Percentiles rank a stretch among this genome's conserved stretches.
These are phyloP conservation scores for Aegilops speltoides DNA, from an alignment of 176 grass and related monocot species.

Conservation along the genomic window DNA sequence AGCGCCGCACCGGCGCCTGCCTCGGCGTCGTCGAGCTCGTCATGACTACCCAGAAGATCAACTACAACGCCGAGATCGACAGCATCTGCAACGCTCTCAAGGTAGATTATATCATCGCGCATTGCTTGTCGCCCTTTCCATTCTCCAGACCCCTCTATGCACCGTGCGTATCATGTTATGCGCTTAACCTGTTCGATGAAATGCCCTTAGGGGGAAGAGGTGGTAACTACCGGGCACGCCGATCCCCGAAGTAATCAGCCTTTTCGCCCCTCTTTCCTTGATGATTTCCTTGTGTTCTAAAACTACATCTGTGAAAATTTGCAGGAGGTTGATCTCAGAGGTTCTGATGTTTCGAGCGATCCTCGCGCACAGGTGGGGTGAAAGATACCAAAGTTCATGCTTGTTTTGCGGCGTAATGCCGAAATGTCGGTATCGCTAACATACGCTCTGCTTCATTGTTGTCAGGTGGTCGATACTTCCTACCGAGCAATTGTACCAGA, in stretches of 20 bases:
- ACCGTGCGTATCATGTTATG: neutral
- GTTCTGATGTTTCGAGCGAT: constrained; percentile 46
- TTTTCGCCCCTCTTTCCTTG: constrained; percentile 21
- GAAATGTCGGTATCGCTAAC: neutral
- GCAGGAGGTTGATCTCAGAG: constrained; percentile 91
- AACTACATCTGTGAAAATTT: constrained; percentile 9
- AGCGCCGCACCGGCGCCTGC: constrained; percentile 47
- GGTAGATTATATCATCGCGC: constrained; percentile 26
- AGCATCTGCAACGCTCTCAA: constrained; percentile 90
- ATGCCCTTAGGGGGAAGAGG: constrained; percentile 36
- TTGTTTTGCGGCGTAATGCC: neutral
- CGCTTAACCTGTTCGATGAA: constrained; percentile 42
- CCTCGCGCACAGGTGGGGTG: constrained; percentile 56
- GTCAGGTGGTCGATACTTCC: constrained; percentile 54
- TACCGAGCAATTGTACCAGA: constrained; percentile 67
- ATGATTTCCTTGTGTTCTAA: constrained; percentile 4
- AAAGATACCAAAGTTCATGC: neutral
- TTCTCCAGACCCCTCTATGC: neutral
- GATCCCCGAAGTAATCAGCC: constrained; percentile 50
- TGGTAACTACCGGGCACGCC: constrained; percentile 44
- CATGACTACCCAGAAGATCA: constrained; percentile 81
- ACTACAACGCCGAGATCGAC: constrained; percentile 77
- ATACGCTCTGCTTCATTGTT: constrained; percentile 27
- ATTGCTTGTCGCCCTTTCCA: neutral
- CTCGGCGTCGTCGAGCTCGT: constrained; percentile 94